phyloP scores from a whole-genome alignment of 805 yeast genomes.

The Wickerhamiella parazyma region DNA sequence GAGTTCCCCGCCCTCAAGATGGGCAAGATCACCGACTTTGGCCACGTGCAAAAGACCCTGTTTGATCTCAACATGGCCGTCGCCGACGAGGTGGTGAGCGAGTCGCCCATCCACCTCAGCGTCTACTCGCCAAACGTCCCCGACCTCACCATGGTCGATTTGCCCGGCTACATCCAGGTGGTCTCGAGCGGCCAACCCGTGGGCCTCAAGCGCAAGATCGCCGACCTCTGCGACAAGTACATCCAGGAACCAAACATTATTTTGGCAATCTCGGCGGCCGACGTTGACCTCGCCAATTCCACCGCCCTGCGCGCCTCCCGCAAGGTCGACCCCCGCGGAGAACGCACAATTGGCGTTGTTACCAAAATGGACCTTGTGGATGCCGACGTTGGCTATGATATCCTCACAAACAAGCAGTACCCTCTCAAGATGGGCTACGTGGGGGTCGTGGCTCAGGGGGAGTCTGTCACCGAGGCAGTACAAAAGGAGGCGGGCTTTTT shows the following conservation, averaged over 20 bases:
- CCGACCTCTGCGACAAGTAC: constrained; percentile 70
- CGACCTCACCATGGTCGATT: constrained; percentile 82
- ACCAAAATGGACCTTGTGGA: constrained; percentile 87
- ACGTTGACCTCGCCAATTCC: constrained; percentile 93
- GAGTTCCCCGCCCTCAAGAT: constrained; percentile 85
- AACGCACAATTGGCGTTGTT: constrained; percentile 90
- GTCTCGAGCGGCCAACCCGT: constrained; percentile 94
- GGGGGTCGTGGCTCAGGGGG: constrained; percentile 87
- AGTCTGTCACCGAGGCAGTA: constrained; percentile 29
- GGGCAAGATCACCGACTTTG: constrained; percentile 72
- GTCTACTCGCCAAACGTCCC: constrained; percentile 85
- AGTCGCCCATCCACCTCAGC: constrained; percentile 86
- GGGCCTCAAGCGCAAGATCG: constrained; percentile 64
- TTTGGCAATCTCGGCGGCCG: constrained; percentile 92
- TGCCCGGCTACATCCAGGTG: constrained; percentile 95
- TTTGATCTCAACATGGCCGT: constrained; percentile 87
- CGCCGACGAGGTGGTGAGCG: constrained; percentile 69
- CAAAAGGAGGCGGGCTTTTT: constrained; percentile 48
- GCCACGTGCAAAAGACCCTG: constrained; percentile 75
- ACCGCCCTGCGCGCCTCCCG: constrained; percentile 87
- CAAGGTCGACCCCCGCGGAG: constrained; percentile 82
- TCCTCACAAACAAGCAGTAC: constrained; percentile 65
- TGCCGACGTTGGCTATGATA: constrained; percentile 52
- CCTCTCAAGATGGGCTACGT: constrained; percentile 95
- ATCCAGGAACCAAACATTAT: constrained; percentile 86